Percentiles rank a stretch among this genome's conserved stretches.
Evolutionary conservation across 208 protist species (phyloP).

Genomic region (Histomonas meleagridis): DNA sequence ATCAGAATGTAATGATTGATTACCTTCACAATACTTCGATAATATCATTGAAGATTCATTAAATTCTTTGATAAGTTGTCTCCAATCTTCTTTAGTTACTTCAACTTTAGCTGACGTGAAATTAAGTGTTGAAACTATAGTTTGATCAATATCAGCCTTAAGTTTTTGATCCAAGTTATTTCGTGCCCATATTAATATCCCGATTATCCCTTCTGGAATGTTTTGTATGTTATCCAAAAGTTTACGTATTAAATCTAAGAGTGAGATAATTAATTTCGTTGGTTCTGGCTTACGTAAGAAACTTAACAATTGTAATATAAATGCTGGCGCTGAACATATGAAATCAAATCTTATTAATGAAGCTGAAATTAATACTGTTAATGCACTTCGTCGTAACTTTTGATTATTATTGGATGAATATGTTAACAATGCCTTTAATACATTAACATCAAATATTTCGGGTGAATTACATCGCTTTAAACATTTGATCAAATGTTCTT

Average conservation of each 20-base stretch:
- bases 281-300: background rate
- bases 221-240: background rate
- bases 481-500: background rate
- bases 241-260: background rate
- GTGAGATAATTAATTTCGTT: background rate
- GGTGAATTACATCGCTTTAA: background rate
- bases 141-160: background rate
- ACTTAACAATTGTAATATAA: background rate
- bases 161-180: background rate
- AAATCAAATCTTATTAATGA: background rate
- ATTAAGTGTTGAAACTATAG: background rate
- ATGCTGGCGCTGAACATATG: background rate
- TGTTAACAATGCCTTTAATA: background rate
- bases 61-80: background rate
- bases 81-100: background rate
- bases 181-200: background rate
- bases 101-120: background rate
- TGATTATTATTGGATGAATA: background rate
- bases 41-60: background rate
- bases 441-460: background rate
- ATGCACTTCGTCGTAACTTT: background rate
- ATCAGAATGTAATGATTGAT: background rate
- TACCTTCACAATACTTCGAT: background rate
- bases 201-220: background rate
- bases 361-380: background rate